Evolutionary conservation across 1,139 yeast species (phyloP), one percentile per base, ranked within the genome.

Genomic region (Pichia terricola): DNA sequence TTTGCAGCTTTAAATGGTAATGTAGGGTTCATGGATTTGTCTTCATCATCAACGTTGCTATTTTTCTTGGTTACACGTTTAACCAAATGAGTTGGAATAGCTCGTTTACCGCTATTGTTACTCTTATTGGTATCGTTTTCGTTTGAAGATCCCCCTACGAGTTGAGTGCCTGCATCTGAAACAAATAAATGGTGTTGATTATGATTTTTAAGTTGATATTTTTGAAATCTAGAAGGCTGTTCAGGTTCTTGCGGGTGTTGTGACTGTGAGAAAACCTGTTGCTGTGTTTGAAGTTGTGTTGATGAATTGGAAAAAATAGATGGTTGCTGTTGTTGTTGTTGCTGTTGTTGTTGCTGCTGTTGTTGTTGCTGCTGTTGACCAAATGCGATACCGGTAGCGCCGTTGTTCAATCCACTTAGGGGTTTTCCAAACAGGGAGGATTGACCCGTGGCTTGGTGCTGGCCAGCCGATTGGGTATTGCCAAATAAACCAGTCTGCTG

Each of bases 71-170:
- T 56, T 7, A 65, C 62, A 51, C 75, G 63, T 49, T 79, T 69
- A 28, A 70, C 58, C 16, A 70, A 62, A 4, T 61, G 62, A n/a
- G 67, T 65, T 25, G 87, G 86, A 39, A 79, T 75, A 1, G 74
- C 68, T 50, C 86, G 67, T 22, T 45, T 45, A 51, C 73, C 75
- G 7, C 9, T 7, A 16, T 34, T 34, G 49, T 72, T 73, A 30
- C 4, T n/a, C 4, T 16, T 16, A 16, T 16, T 16, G 22, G 22
- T 2, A 16, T 16, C 22, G 22, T 16, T 16, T 16, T 16, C 22
- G 22, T 16, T 16, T 16, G 22, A 16, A 16, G 22, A 16, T 16
- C 22, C 22, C 22, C 22, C 22, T 16, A 16, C 22, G 30, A 40
- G 16, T 44, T 32, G n/a, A 31, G 45, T 34, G 11, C 27, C 9